Evolutionary conservation across 768 basidiomycete genomes (phyloP).

Genomic region (Hericium alpestre): DNA sequence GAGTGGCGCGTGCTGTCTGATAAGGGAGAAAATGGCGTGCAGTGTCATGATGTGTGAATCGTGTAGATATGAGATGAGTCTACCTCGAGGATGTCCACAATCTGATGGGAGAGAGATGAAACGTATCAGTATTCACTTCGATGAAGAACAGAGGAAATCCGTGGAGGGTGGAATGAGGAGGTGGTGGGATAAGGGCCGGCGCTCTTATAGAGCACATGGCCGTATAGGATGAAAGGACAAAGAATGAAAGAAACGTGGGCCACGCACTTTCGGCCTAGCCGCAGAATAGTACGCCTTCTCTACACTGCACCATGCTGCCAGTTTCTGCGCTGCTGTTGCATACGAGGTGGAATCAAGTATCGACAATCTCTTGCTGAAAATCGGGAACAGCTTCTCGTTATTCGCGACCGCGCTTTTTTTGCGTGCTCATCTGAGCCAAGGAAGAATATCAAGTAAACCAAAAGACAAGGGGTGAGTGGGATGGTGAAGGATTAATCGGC

Average conservation of each 20-base stretch:
- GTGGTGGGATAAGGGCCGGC: not conserved
- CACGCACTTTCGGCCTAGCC: conserved; percentile 15
- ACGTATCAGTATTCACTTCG: not conserved
- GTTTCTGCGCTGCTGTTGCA: conserved; percentile 8
- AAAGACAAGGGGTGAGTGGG: too few relatives aligned
- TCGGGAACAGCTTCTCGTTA: conserved; percentile 16
- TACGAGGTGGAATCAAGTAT: conserved; percentile 3
- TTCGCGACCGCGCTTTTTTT: conserved; percentile 5
- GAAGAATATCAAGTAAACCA: not conserved
- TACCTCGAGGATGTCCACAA: not conserved
- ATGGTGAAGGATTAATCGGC: too few relatives aligned
- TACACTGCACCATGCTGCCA: conserved; percentile 11
- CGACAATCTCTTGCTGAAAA: conserved; percentile 8
- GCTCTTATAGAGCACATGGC: not conserved
- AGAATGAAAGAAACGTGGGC: not conserved
- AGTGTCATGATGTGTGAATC: not conserved
- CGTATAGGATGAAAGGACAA: not conserved
- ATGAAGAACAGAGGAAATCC: not conserved
- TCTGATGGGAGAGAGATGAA: not conserved
- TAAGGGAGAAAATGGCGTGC: not conserved
- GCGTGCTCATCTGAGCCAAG: conserved; percentile 1
- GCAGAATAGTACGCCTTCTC: conserved; percentile 17
- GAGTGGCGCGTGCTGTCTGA: not conserved
- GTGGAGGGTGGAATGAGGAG: not conserved
- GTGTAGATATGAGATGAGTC: not conserved